Conservation (phyloP, 495 filamentous ascomycete species). For the Wilcoxina mikolae region DNA sequence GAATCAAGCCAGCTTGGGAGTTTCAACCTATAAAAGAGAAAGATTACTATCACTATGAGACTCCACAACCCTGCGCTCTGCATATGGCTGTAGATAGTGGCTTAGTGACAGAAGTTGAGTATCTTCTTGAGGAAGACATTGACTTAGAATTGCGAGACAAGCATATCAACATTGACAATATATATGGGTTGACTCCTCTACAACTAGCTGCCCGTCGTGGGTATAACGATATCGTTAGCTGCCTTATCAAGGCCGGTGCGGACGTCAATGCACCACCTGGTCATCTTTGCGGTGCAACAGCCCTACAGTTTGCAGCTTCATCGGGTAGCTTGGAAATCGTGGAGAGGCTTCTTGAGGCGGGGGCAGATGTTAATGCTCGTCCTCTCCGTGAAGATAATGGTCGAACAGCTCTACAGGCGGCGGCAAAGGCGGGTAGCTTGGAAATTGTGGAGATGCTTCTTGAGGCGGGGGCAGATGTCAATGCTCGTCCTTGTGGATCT, state of each 20-base stretch:
- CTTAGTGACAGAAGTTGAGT: not conserved
- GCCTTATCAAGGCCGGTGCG: not conserved
- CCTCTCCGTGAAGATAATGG: too few relatives aligned
- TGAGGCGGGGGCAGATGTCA: too few relatives aligned
- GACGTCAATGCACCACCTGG: too few relatives aligned
- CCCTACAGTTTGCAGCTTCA: too few relatives aligned
- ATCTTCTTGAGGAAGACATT: not conserved
- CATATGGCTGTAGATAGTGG: not conserved
- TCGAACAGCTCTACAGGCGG: too few relatives aligned
- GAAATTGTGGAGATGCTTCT: too few relatives aligned
- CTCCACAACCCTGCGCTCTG: not conserved
- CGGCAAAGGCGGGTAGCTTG: too few relatives aligned
- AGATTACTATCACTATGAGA: not conserved
- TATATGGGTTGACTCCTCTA: not conserved
- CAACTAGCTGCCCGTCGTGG: not conserved
- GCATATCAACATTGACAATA: not conserved
- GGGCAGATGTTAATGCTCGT: too few relatives aligned
- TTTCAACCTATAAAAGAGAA: not conserved
- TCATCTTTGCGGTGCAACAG: too few relatives aligned
- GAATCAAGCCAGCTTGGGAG: not conserved
- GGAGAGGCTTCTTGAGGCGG: too few relatives aligned
- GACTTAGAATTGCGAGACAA: not conserved
- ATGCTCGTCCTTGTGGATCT: too few relatives aligned
- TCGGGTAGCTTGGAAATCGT: not conserved
- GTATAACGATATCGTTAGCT: not conserved